Evolutionary conservation across 352 stramenopile species (phyloP).

Genomic region (Pseudoperonospora humuli): DNA sequence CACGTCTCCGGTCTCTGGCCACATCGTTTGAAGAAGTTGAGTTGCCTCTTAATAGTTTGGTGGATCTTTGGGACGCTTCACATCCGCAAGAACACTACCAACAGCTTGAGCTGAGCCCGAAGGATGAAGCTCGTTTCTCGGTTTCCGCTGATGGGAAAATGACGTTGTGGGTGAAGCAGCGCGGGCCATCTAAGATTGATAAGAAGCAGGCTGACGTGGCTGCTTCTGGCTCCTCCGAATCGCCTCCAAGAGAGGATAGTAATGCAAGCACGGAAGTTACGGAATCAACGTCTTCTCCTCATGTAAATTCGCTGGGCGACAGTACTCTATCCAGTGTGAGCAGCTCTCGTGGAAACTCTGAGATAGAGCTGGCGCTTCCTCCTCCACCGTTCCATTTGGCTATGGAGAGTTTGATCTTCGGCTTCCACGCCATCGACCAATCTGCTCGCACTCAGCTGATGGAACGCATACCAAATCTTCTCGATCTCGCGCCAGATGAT

Average conservation of each 20-base stretch:
- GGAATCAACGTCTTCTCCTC: slow-evolving; percentile 3
- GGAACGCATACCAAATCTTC: slow-evolving; percentile 55
- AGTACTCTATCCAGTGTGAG: slow-evolving; percentile 6
- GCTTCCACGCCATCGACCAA: slow-evolving; percentile 57
- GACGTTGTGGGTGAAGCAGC: slow-evolving; percentile 36
- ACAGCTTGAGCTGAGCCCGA: slow-evolving; percentile 26
- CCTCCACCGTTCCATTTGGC: slow-evolving; percentile 42
- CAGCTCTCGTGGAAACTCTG: slow-evolving; percentile 3
- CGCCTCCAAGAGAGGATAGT: slow-evolving; percentile 10
- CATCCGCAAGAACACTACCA: slow-evolving; percentile 25
- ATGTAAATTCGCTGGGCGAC: slow-evolving; percentile 5
- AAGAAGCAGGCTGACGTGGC: slow-evolving; percentile 9
- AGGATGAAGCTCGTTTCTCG: slow-evolving; percentile 48
- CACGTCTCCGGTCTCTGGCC: slow-evolving; percentile 22
- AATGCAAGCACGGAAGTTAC: slow-evolving; percentile 9
- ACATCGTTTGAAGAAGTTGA: slow-evolving; percentile 20
- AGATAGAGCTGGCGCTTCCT: slow-evolving; percentile 27
- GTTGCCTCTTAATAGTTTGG: slow-evolving; percentile 23
- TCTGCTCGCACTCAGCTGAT: slow-evolving; percentile 49
- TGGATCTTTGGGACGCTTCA: slow-evolving; percentile 23
- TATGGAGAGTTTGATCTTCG: slow-evolving; percentile 71
- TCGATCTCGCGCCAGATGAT: slow-evolving; percentile 71
- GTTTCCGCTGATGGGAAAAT: slow-evolving; percentile 39
- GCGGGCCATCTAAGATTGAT: slow-evolving; percentile 26
- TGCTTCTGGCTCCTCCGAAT: slow-evolving; percentile 3